Base-by-base conservation (phyloP, 345 rosid species). In the Isatis tinctoria region DNA sequence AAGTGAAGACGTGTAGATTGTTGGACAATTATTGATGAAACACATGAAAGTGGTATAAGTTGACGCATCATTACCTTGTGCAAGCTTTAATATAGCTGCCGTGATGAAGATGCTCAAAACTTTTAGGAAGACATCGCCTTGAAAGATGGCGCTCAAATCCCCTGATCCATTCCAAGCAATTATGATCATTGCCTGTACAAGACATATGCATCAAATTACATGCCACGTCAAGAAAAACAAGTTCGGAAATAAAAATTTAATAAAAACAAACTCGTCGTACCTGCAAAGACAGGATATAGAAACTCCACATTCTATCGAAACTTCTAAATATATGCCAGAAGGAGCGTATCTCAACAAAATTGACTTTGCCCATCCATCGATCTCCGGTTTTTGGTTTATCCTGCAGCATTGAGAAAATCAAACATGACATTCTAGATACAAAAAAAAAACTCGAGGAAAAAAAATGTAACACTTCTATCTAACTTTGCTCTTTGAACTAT, bases 261-360 rank as follows among this genome's bases (percentile, higher is more conserved):
- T 41, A 13, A 10, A 54, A 28, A 22, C 33, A 36, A 43, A 41
- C 33, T 52, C 33, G 41, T 17, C 10, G 54, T 78, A 86, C 90
- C 85, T 87, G 90, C 67, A 87, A 78, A 56, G 78, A 80, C 79
- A 87, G 78, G 65, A 87, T 82, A 39, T 78, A 84, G 68, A 87
- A 87, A 62, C 85, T 87, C 90, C 90, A 87, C 88, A 87, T 81
- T 70, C 90, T 83, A 70, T 87, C 88, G 45, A 87, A 87, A 66
- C 88, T 87, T 87, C 88, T 80, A 74, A 87, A 87, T 60, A 87
- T 62, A 65, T 87, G 90, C 84, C 85, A 87, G 76, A 84, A 87
- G 67, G 90, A 81, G 51, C 88, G 80, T 71, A 85, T 83, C 78
- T 85, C 90, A 10, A 87, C 88, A 56, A 87, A 87, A 70, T 87